Percentiles rank a stretch among this genome's conserved stretches.
These are phyloP conservation scores for Rhododendron mucronatum DNA, from an alignment of 148 eudicot species.

Conservation along the genomic window DNA sequence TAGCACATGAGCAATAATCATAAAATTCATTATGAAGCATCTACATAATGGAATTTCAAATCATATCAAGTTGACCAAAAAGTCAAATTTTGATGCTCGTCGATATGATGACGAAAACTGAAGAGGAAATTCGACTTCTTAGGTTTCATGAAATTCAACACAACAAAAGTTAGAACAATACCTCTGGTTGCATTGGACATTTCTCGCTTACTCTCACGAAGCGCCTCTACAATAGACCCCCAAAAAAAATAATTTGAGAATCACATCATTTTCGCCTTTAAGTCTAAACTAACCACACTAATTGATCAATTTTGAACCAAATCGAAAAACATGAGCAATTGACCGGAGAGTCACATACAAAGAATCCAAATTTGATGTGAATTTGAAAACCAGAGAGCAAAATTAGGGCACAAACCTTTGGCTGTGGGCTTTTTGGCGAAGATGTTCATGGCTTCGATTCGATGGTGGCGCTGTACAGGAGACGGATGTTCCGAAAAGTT, in stretches of 20 bases:
- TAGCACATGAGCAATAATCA: not conserved
- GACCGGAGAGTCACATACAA: not conserved
- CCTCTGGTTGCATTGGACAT: conserved; percentile 97
- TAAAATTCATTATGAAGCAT: not conserved
- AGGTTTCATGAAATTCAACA: not conserved
- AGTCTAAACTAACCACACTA: not conserved
- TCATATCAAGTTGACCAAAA: not conserved
- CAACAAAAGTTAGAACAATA: conserved; percentile 15
- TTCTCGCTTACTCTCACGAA: conserved; percentile 84
- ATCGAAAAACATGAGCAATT: not conserved
- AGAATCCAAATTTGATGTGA: not conserved
- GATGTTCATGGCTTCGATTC: conserved; percentile 41
- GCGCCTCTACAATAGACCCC: conserved; percentile 54
- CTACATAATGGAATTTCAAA: not conserved
- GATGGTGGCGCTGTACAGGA: not conserved
- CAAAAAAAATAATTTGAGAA: not conserved
- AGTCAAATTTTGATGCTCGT: not conserved
- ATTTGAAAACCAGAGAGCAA: not conserved
- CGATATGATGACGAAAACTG: not conserved
- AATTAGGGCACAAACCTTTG: conserved; percentile 64
- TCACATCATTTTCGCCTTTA: not conserved
- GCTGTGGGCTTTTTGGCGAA: conserved; percentile 84
- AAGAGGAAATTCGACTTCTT: not conserved
- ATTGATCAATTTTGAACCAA: not conserved
- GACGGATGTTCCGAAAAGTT: not conserved